Evolutionary conservation across 2,329 filamentous ascomycete species (phyloP).

Genomic region (Cercospora canescens): DNA sequence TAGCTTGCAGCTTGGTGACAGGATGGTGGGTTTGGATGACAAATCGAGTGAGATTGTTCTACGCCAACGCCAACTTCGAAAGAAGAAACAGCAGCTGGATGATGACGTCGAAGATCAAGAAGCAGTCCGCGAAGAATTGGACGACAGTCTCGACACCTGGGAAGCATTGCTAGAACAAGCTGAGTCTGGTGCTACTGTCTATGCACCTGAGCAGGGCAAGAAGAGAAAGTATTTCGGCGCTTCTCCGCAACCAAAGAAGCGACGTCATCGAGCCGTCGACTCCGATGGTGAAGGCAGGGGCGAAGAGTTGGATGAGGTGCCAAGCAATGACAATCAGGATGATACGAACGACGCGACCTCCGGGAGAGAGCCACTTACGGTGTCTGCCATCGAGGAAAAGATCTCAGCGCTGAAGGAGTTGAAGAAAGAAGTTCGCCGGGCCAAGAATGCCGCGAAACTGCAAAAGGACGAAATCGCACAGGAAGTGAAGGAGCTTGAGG

Average conservation of each 20-base stretch:
- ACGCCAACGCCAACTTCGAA: slow-evolving; percentile 22
- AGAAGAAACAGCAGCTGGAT: slow-evolving; percentile 32
- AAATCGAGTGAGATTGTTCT: slow-evolving; percentile 30
- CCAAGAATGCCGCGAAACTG: slow-evolving; percentile 29
- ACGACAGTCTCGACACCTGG: slow-evolving; percentile 49
- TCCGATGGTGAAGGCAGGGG: slow-evolving; percentile 30
- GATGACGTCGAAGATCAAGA: slow-evolving; percentile 39
- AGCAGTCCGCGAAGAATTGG: slow-evolving; percentile 38
- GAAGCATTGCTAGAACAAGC: slow-evolving; percentile 42
- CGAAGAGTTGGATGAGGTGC: slow-evolving; percentile 9
- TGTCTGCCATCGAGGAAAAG: slow-evolving; percentile 43
- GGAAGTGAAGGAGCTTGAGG: slow-evolving; percentile 33
- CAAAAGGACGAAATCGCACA: slow-evolving; percentile 36
- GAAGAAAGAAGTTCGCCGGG: slow-evolving; percentile 41
- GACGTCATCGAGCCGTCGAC: slow-evolving; percentile 22
- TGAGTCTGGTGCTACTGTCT: slow-evolving; percentile 46
- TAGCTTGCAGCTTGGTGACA: slow-evolving; percentile 39
- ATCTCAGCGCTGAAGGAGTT: slow-evolving; percentile 45
- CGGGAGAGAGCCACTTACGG: slow-evolving; percentile 40
- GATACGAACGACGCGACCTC: slow-evolving; percentile 14
- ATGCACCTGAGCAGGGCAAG: slow-evolving; percentile 35
- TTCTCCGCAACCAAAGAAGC: slow-evolving; percentile 15
- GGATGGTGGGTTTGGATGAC: slow-evolving; percentile 30
- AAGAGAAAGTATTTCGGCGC: slow-evolving; percentile 36
- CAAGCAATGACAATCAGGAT: slow-evolving; percentile 21